Conservation (phyloP, 441 rosid genomes). For the Adansonia rubrostipa region DNA sequence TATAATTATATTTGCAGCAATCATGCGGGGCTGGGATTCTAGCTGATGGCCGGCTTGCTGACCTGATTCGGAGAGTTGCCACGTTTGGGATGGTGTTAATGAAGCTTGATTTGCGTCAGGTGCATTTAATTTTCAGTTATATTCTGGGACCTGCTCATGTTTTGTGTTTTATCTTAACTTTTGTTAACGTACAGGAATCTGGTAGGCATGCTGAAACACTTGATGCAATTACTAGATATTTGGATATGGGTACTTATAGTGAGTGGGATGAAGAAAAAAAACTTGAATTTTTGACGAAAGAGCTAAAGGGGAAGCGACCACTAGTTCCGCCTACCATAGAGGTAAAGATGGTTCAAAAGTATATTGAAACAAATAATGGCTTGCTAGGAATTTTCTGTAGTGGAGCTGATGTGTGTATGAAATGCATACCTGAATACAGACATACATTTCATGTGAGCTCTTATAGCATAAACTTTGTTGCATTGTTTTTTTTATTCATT, state of each 20-base stretch:
- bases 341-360: conserved; percentile 46
- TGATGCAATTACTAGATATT: conserved; percentile 82
- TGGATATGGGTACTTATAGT: conserved; percentile 92
- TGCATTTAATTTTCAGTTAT: conserved; percentile 32
- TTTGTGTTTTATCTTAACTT: conserved; percentile 28
- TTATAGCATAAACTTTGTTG: not conserved
- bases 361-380: not conserved
- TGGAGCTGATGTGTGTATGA: not conserved
- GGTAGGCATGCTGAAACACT: conserved; percentile 85
- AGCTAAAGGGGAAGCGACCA: conserved; percentile 90
- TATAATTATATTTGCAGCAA: conserved; percentile 57
- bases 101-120: conserved; percentile 97
- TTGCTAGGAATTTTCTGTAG: not conserved
- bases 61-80: conserved; percentile 88
- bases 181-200: conserved; percentile 67
- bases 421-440: not conserved
- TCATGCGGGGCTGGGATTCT: conserved; percentile 79
- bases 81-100: conserved; percentile 90
- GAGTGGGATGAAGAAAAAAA: conserved; percentile 97
- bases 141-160: conserved; percentile 3
- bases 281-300: conserved; percentile 80
- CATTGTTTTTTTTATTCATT: not conserved
- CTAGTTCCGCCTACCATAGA: conserved; percentile 81
- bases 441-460: not conserved
- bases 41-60: conserved; percentile 95